A percentile compares a stretch with the other conserved stretches of the same genome.
Evolutionary conservation across 2,329 filamentous ascomycete species (phyloP).

Genomic region (Penicillium sp.): DNA sequence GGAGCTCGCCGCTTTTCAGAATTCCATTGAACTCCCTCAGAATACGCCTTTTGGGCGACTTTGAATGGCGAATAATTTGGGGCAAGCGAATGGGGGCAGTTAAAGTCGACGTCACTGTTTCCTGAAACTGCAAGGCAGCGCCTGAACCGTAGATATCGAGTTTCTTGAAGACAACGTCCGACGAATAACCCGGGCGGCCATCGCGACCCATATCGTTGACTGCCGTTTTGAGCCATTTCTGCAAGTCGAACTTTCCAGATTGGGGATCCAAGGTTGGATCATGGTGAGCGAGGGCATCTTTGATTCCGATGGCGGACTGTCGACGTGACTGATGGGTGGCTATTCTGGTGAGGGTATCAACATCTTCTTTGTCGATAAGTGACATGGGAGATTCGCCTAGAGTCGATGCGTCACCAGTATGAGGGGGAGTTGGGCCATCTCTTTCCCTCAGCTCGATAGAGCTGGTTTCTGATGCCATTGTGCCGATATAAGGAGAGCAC

Average conservation of each 20-base stretch:
- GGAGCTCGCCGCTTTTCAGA: conserved; percentile 52
- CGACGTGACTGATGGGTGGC: conserved; percentile 21
- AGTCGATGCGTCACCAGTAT: conserved; percentile 1
- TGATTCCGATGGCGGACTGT: conserved; percentile 11
- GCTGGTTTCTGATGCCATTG: conserved; percentile 1
- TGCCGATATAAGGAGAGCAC: neutral
- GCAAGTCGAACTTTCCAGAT: conserved; percentile 18
- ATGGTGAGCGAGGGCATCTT: conserved; percentile 14
- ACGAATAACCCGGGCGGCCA: conserved; percentile 7
- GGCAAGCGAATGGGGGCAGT: conserved; percentile 21
- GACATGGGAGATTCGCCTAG: conserved; percentile 6
- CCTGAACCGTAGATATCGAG: conserved; percentile 29
- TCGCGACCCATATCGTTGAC: conserved; percentile 17
- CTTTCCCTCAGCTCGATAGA: conserved; percentile 1
- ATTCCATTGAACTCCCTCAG: conserved; percentile 61
- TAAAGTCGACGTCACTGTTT: conserved; percentile 22
- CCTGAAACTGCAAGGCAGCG: conserved; percentile 27
- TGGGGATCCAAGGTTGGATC: conserved; percentile 21
- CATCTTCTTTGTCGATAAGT: conserved; percentile 17
- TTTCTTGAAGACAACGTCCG: conserved; percentile 26
- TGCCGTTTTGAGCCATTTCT: conserved; percentile 21
- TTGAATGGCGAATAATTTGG: conserved; percentile 15
- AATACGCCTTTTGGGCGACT: conserved; percentile 45
- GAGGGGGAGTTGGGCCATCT: neutral
- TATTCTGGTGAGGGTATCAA: conserved; percentile 22